phyloP scores from a whole-genome alignment of 106 monocot genomes.

The Dendrobium huoshanense region DNA sequence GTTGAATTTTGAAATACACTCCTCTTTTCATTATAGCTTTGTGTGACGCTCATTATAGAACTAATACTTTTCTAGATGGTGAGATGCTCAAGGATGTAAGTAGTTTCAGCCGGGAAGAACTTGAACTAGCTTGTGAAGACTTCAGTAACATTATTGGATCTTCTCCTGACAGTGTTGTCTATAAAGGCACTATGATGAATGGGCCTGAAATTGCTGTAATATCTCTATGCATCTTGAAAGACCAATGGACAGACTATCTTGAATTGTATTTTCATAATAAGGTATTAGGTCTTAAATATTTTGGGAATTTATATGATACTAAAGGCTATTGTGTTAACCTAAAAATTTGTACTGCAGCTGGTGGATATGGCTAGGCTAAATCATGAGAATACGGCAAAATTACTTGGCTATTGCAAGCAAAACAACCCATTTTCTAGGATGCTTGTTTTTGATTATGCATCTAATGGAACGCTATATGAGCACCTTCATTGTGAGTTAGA shows the following conservation, averaged over 20 bases:
- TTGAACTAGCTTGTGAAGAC: conserved; percentile 96
- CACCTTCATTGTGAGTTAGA: conserved; percentile 51
- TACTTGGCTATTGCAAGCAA: conserved; percentile 86
- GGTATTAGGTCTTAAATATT: conserved; percentile 25
- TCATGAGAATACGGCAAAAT: conserved; percentile 70
- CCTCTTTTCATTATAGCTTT: neutral
- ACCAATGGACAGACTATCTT: conserved; percentile 59
- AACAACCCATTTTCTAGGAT: conserved; percentile 77
- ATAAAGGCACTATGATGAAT: conserved; percentile 82
- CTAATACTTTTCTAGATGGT: conserved; percentile 31
- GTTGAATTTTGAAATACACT: neutral
- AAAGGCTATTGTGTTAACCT: neutral
- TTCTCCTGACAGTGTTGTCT: conserved; percentile 59
- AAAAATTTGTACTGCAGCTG: conserved; percentile 38
- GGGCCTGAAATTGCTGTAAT: conserved; percentile 90
- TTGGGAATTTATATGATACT: neutral
- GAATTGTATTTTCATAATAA: conserved; percentile 71
- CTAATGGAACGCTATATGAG: conserved; percentile 94
- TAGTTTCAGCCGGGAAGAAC: conserved; percentile 67
- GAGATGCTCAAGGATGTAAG: conserved; percentile 60
- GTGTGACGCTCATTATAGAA: neutral
- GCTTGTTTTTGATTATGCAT: conserved; percentile 94
- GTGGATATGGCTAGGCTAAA: conserved; percentile 71
- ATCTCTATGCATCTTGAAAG: conserved; percentile 51
- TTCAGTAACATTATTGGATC: conserved; percentile 98